These are phyloP conservation scores for Beauveria brongniartii DNA, from an alignment of 2,329 filamentous ascomycete genomes.

Conservation along the genomic window DNA sequence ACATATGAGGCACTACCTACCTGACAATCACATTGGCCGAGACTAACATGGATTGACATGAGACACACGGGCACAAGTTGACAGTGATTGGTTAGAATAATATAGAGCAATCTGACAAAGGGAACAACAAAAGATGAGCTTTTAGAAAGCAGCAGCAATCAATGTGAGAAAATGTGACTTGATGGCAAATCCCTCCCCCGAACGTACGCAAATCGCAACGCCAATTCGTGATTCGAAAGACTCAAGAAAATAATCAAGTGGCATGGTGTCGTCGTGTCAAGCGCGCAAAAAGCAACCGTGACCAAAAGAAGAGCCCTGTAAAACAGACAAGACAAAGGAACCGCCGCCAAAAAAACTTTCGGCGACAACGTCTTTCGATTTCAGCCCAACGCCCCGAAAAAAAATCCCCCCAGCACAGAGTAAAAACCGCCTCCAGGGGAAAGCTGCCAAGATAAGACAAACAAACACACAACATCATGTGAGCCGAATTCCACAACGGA, in stretches of 20 bases:
- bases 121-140: slow-evolving; percentile 1
- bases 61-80: not conserved
- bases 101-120: slow-evolving; percentile 8
- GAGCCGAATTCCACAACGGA: slow-evolving; percentile 8
- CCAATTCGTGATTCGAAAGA: slow-evolving; percentile 29
- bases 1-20: too few relatives aligned
- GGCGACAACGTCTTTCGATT: slow-evolving; percentile 14
- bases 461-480: slow-evolving; percentile 17
- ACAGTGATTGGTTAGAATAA: not conserved
- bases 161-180: slow-evolving; percentile 11
- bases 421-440: slow-evolving; percentile 15
- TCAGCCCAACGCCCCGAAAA: slow-evolving; percentile 21
- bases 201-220: slow-evolving; percentile 28
- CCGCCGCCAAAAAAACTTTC: slow-evolving; percentile 5
- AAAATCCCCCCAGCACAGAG: slow-evolving; percentile 16
- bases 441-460: slow-evolving; percentile 16
- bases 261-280: slow-evolving; percentile 21
- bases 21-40: too few relatives aligned
- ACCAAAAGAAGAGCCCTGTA: slow-evolving; percentile 7
- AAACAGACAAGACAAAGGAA: slow-evolving; percentile 2
- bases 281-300: slow-evolving; percentile 23
- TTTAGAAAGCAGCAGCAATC: slow-evolving; percentile 11
- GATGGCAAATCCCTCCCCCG: slow-evolving; percentile 3
- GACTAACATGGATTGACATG: not conserved
- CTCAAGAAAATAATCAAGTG: slow-evolving; percentile 22